Conservation (phyloP, 169 alveolate species). For the Condylostoma magnum region DNA sequence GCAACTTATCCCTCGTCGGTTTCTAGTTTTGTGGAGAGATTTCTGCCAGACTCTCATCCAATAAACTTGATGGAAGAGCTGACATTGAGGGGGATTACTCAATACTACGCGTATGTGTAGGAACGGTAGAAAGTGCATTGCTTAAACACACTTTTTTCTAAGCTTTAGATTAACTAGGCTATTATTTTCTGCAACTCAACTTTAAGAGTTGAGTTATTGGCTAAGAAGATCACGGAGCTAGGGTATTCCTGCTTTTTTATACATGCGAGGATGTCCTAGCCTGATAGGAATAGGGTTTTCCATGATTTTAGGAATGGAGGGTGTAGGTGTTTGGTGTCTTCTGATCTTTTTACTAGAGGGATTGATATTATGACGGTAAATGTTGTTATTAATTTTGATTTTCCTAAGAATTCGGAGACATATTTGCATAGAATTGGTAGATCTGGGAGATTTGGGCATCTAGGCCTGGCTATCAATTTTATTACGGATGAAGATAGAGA, state of each 20-base stretch:
- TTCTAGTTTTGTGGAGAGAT: conserved; percentile 92
- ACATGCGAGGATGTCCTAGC: conserved; percentile 98
- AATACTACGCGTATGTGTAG: conserved; percentile 96
- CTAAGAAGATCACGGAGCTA: conserved; percentile 98
- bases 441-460: conserved; percentile 98
- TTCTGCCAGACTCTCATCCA: conserved; percentile 95
- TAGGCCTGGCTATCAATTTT: conserved; percentile 96
- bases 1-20: conserved; percentile 99
- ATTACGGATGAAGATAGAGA: conserved; percentile 95
- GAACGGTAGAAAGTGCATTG: conserved; percentile 99
- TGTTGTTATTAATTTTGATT: conserved; percentile 98
- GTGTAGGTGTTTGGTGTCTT: conserved; percentile 90
- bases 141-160: conserved; percentile 94
- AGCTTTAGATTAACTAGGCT: conserved; percentile 97
- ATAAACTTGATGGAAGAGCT: conserved; percentile 98
- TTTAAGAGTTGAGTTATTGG: conserved; percentile 97
- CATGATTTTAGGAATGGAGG: conserved; percentile 98
- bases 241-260: conserved; percentile 98
- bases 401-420: conserved; percentile 96
- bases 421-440: conserved; percentile 97
- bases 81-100: conserved; percentile 98
- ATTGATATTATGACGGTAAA: conserved; percentile 97
- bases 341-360: conserved; percentile 98
- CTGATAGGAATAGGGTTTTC: conserved; percentile 95
- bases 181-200: conserved; percentile 98